A percentile compares a stretch with the other conserved stretches of the same genome.
phyloP scores from a whole-genome alignment of 1,139 yeast genomes.

The Suhomyces bokatorum region DNA sequence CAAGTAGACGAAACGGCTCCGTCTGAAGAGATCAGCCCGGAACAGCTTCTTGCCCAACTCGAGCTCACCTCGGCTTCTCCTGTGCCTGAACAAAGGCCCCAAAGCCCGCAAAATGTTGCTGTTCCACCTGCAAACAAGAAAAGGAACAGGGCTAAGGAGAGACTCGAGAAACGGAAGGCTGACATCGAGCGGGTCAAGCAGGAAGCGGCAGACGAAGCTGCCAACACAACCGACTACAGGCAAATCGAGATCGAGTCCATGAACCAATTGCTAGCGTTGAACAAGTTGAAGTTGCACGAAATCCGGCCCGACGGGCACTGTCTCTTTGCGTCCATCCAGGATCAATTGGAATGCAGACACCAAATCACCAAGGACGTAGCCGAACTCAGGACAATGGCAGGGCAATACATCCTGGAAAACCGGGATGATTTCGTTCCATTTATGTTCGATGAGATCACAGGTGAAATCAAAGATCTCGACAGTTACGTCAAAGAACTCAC shows the following conservation, averaged over 20 bases:
- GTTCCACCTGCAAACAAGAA: constrained; percentile 15
- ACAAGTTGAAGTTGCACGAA: constrained; percentile 56
- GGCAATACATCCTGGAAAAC: constrained; percentile 60
- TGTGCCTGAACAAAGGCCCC: neutral
- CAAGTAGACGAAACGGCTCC: constrained; percentile 18
- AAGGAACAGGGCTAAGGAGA: constrained; percentile 82
- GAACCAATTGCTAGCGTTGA: constrained; percentile 48
- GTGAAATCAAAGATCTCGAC: constrained; percentile 60
- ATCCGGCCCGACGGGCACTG: constrained; percentile 95
- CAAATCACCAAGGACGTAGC: constrained; percentile 41
- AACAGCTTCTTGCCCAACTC: constrained; percentile 58
- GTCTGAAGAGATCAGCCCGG: constrained; percentile 59
- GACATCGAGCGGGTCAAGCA: constrained; percentile 61
- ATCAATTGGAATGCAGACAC: constrained; percentile 65
- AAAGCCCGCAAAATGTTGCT: neutral
- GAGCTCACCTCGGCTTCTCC: constrained; percentile 18
- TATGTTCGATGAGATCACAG: constrained; percentile 73
- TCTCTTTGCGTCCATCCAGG: constrained; percentile 79
- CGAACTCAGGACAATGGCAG: constrained; percentile 65
- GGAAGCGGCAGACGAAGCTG: constrained; percentile 75
- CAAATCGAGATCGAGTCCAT: constrained; percentile 70
- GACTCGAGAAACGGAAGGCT: constrained; percentile 73
- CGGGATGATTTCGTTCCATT: constrained; percentile 78
- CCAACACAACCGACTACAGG: constrained; percentile 62
- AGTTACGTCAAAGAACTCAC: constrained; percentile 71